Evolutionary conservation across 2,329 filamentous ascomycete species (phyloP), one percentile per base, ranked within the genome.

Genomic region (Colletotrichum caudatum): DNA sequence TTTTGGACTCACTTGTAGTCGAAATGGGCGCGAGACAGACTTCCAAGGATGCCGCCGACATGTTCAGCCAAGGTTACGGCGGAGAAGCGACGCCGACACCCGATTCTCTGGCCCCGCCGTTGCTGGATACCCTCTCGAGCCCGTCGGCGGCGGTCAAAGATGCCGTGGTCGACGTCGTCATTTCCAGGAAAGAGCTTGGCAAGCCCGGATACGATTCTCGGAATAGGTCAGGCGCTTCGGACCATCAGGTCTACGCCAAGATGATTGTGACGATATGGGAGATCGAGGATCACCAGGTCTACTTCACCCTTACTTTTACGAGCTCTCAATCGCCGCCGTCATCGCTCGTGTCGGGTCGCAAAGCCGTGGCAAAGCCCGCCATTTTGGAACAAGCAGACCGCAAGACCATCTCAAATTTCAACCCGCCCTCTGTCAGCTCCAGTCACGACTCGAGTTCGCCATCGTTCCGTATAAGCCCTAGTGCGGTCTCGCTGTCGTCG

Each of bases 231-330:
- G 82, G 81, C 72, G 79, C 79, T 23, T 80, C 78, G 8, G 80
- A 82, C 29, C 80, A 79, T 61, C 84, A 83, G 75, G 80, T 89
- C 0, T 88, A 89, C 73, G 91, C 92, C 29, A 92, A 91, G 74
- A 93, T 94, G 91, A 93, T 94, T 58, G 89, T 94, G 29, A 92
- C 90, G 0, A 88, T 93, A 8, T 95, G 92, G 91, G 86, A 89
- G 71, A 84, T 88, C n/a, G 88, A 92, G 50, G 89, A 92, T 53
- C 85, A 87, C 26, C 87, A 91, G 74, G 89, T 86, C 12, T 94
- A 91, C 79, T 94, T 90, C 77, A 94, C 91, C 1, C 82, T 94
- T 69, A 93, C 92, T 0, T 94, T 95, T 72, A 94, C 92, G 14
- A 90, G 86, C 72, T 86, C 88, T 16, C 82, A 86, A 23, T 83